Percentiles rank a stretch among this genome's conserved stretches.
Evolutionary conservation across 2,329 filamentous ascomycete genomes (phyloP).

Genomic region (Neoascochyta sp.): DNA sequence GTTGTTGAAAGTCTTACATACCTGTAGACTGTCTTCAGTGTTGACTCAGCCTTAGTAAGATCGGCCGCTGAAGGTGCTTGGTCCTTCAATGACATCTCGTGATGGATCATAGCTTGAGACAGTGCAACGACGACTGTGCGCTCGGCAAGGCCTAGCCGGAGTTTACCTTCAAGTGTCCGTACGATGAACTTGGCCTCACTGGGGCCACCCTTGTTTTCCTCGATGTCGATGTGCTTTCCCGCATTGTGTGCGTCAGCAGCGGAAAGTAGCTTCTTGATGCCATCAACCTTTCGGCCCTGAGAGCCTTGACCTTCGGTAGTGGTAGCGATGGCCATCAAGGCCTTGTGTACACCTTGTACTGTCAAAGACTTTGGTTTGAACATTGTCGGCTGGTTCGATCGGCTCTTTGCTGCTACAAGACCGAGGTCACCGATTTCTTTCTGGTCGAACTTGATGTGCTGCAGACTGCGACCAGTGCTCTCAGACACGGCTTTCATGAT

Average conservation of each 20-base stretch:
- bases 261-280: slow-evolving; percentile 95
- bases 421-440: slow-evolving; percentile 95
- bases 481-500: slow-evolving; percentile 99
- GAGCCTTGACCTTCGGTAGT: slow-evolving; percentile 79
- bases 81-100: slow-evolving; percentile 70
- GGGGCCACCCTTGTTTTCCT: slow-evolving; percentile 84
- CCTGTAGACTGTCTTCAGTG: slow-evolving; percentile 89
- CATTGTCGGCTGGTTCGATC: slow-evolving; percentile 94
- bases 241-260: slow-evolving; percentile 71
- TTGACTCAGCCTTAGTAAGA: slow-evolving; percentile 76
- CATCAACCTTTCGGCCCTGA: slow-evolving; percentile 84
- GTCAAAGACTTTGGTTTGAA: slow-evolving; percentile 94
- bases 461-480: slow-evolving; percentile 80
- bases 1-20: slow-evolving; percentile 36
- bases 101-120: slow-evolving; percentile 80
- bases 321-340: slow-evolving; percentile 83
- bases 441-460: slow-evolving; percentile 91
- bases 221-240: slow-evolving; percentile 71
- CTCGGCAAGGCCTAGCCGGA: slow-evolving; percentile 86
- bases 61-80: slow-evolving; percentile 70
- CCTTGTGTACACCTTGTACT: slow-evolving; percentile 79
- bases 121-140: slow-evolving; percentile 86
- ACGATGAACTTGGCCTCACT: slow-evolving; percentile 95
- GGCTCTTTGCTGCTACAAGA: slow-evolving; percentile 90
- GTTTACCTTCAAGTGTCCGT: slow-evolving; percentile 88